Evolutionary conservation across 2,329 filamentous ascomycete genomes (phyloP), one percentile per base, ranked within the genome.

Genomic region (Colletotrichum sp.): DNA sequence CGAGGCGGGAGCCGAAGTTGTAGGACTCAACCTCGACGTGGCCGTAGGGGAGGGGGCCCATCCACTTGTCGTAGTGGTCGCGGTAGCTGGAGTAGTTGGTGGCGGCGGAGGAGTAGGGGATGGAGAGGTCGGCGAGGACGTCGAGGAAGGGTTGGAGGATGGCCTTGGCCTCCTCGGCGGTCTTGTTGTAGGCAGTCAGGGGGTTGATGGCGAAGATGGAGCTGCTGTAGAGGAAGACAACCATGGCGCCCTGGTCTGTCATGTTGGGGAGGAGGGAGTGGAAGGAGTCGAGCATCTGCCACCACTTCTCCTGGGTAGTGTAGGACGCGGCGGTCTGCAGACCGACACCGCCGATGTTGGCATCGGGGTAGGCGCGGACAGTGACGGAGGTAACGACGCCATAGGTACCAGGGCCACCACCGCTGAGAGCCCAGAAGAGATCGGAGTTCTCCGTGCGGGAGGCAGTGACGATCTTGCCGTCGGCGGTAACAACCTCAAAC

Each of bases 341-440:
- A 6, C 84, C 86, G 2, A 87, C 85, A 3, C 86, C 89, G 2
- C 86, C 84, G 5, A 88, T 84, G 0, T 82, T 81, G 8, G 80
- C 81, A 71, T 88, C 86, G 1, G 84, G 82, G 80, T 91, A 85
- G 2, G 88, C 86, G 76, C 88, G 89, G 55, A 88, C 84, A 0
- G 89, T 92, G 81, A 92, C 85, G 3, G 88, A 90, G 19, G 87
- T 81, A 3, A 93, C 90, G 3, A 93, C 85, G 3, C 86, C 91
- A 78, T 89, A 93, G 34, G 87, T 92, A 19, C 91, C 90, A 12
- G 87, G 89, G 3, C 92, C 91, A 0, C 92, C 91, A 5, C 91
- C 91, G 57, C 86, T 85, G 2, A 93, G 82, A 2, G 92, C 92
- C 92, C 91, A 94, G 83, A 91, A 93, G 2, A 94, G 84, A 68